Base-by-base conservation (phyloP, 2,329 filamentous ascomycete species). In the Coniella lustricola region DNA sequence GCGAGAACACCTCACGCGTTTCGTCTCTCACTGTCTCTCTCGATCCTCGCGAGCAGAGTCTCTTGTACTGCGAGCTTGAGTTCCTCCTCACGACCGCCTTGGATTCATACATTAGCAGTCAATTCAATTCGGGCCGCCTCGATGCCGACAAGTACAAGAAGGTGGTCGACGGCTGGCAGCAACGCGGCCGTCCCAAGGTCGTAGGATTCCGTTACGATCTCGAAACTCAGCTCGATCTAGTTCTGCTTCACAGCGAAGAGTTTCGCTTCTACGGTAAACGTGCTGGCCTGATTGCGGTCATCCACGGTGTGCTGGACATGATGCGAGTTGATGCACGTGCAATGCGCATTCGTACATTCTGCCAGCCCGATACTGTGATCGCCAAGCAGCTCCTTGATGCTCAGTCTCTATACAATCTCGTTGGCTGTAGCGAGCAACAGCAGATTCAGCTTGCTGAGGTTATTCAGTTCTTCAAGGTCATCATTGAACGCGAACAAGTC, bases 41-140 rank as follows among this genome's bases (percentile, higher is more conserved):
- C 3, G 65, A 72, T 56, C 66, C 76, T 1, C 73, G 77, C 37
- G 76, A 80, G 61, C 78, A 81, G 57, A 76, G 73, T 43, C 68
- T 81, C 8, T 60, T 81, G 7, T 81, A 79, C 60, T 77, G 76
- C 59, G 77, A 82, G 59, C 69, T 81, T 7, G 76, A 80, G 57
- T 81, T 72, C 55, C 62, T 71, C 49, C 60, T 81, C n/a, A 71
- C 69, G 50, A 71, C 68, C 4, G 70, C 71, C 0, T 59, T 81
- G 29, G 73, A 79, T 48, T 60, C 64, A 10, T 81, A 77, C 62
- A 73, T 81, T 49, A 70, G 67, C 10, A 59, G 66, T 14, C 75
- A 81, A 58, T 67, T 79, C 49, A 71, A 75, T 55, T 69, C 69
- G n/a, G 77, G 76, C n/a, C 75, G 75, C 1, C 65, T 81, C 4